Evolutionary conservation across 139 green algal genomes (phyloP), one percentile per base, ranked within the genome.

Genomic region (Chlorella sp.): DNA sequence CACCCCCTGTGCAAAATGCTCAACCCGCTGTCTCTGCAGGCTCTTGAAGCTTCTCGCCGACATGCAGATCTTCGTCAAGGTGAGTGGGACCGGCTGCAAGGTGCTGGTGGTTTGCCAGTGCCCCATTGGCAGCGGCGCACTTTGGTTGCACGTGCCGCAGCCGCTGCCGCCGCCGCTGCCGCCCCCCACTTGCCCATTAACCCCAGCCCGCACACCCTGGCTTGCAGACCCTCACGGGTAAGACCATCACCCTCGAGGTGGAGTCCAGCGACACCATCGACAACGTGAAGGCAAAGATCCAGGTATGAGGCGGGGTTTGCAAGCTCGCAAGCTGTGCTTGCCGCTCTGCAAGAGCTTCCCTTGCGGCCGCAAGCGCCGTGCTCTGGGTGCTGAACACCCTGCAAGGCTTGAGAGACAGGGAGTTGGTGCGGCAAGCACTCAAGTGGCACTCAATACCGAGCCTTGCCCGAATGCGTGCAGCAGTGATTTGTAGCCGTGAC

Each of bases 261-360:
- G 95, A 98, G 89, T 91, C 82, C 66, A 91, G 73, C 26, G 95
- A 98, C 91, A 98, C 95, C 30, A 98, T 98, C 32, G 95, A 98
- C 82, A 98, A 98, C 88, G 97, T 99, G 37, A 99, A 99, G 95
- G 91, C 92, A 34, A 98, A 99, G 94, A 99, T 99, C 78, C 85
- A 88, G 69, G 85, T 88, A 39, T 0, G 84, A 7, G 5, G 40
- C 26, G 15, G 14, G 39, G 15, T 68, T 18, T 68, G 80, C 24
- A 18, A 26, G 80, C 42, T 40, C 40, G 42, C 2, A 69, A 84
- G 1, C 3, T 24, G 4, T 83, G 77, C 37, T 19, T 36, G 36
- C 39, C 36, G 76, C 34, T 48, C 21, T 15, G 26, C 11, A 83
- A 37, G 5, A 18, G 14, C 60, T 68, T 68, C 18, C n/a, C n/a